A percentile compares a stretch with the other conserved stretches of the same genome.
Evolutionary conservation across 306 rosid genomes (phyloP).

Genomic region (Trifolium dubium): DNA sequence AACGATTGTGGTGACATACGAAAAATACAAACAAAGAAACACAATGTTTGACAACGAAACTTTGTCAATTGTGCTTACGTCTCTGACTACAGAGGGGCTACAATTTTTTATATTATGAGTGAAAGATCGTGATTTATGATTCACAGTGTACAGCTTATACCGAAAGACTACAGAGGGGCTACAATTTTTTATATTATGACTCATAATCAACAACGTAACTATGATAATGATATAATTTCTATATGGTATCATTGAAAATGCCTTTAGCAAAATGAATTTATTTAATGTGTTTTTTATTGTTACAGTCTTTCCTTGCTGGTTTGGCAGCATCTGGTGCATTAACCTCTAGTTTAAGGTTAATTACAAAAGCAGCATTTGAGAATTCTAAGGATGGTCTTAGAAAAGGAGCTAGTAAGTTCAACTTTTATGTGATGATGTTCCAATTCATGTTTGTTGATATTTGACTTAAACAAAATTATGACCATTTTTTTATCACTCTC

Average conservation of each 20-base stretch:
- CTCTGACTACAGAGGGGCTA: too few relatives aligned
- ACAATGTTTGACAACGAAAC: too few relatives aligned
- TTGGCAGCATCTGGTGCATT: slow-evolving; percentile 81
- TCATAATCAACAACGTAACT: background rate
- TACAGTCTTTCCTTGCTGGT: slow-evolving; percentile 82
- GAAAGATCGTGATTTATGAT: too few relatives aligned
- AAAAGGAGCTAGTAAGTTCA: slow-evolving; percentile 83
- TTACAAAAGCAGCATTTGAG: slow-evolving; percentile 83
- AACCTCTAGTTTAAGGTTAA: slow-evolving; percentile 73
- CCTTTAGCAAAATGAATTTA: background rate
- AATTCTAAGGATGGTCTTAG: slow-evolving; percentile 74
- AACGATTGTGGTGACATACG: background rate
- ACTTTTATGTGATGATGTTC: background rate
- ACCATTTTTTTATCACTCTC: background rate
- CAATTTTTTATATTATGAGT: too few relatives aligned
- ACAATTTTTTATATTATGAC: too few relatives aligned
- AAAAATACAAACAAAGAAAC: too few relatives aligned
- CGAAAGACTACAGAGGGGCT: too few relatives aligned
- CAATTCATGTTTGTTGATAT: background rate
- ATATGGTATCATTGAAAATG: background rate
- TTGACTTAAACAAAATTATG: background rate
- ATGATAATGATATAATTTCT: background rate
- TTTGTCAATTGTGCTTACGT: too few relatives aligned
- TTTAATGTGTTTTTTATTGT: slow-evolving; percentile 28
- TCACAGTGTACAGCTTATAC: too few relatives aligned